phyloP scores from a whole-genome alignment of 305 asterid genomes.

The Fraxinus angustifolia region DNA sequence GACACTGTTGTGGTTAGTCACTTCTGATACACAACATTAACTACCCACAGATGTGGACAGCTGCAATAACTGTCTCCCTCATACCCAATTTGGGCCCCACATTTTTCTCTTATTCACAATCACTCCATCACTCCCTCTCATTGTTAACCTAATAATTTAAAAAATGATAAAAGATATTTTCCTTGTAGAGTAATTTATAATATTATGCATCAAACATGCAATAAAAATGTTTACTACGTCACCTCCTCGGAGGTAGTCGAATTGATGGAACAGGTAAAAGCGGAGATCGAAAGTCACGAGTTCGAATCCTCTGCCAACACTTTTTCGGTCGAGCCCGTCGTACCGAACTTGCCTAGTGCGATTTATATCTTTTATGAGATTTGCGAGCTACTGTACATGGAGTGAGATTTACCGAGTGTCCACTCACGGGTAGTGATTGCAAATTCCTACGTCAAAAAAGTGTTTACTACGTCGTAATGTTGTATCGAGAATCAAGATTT shows the following conservation, averaged over 20 bases:
- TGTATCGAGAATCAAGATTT: neutral
- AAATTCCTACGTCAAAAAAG: neutral
- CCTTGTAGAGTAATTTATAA: neutral
- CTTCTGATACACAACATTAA: neutral
- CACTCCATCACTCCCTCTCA: neutral
- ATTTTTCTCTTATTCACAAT: neutral
- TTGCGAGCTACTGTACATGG: too few relatives aligned
- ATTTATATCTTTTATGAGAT: too few relatives aligned
- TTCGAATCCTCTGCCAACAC: too few relatives aligned
- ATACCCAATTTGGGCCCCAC: neutral
- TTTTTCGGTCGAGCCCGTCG: too few relatives aligned
- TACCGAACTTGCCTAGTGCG: too few relatives aligned
- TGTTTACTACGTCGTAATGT: too few relatives aligned
- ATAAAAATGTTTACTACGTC: neutral
- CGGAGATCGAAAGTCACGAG: too few relatives aligned
- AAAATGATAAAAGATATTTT: neutral
- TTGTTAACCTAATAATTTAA: neutral
- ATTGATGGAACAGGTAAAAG: too few relatives aligned
- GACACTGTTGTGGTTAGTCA: neutral
- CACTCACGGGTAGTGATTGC: too few relatives aligned
- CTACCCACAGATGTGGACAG: conserved; percentile 5
- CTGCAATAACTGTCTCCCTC: conserved; percentile 6
- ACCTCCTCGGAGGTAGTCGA: too few relatives aligned
- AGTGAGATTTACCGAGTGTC: too few relatives aligned
- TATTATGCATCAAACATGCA: neutral